These are phyloP conservation scores for Plasmopara viticola DNA, from an alignment of 352 stramenopile species.

Conservation along the genomic window DNA sequence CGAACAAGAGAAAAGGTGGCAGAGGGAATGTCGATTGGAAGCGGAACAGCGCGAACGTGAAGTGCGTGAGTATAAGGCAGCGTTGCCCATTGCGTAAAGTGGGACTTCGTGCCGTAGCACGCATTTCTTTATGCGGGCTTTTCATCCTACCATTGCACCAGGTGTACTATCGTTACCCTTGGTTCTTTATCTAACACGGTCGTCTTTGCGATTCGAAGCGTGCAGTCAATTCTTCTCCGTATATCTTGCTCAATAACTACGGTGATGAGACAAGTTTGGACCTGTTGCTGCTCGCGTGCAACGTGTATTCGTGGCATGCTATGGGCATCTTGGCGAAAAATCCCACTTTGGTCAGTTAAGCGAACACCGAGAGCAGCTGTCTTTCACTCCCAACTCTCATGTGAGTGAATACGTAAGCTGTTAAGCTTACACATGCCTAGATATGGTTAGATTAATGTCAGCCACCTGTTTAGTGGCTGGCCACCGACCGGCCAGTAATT, in stretches of 20 bases:
- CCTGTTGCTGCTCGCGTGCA: background rate
- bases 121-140: too few species aligned
- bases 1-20: constrained; percentile 36
- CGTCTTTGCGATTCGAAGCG: too few species aligned
- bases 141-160: too few species aligned
- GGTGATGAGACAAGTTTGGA: background rate
- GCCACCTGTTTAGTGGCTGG: too few species aligned
- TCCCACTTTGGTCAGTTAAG: constrained; percentile 12
- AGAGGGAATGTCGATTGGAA: constrained; percentile 40
- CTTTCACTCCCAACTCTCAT: constrained; percentile 12
- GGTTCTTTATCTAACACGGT: too few species aligned
- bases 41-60: constrained; percentile 45
- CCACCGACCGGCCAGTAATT: too few species aligned
- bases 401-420: too few species aligned
- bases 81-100: constrained; percentile 20
- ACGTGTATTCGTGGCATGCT: constrained; percentile 6
- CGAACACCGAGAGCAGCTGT: constrained; percentile 4
- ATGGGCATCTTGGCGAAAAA: constrained; percentile 10
- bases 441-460: too few species aligned
- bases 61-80: constrained; percentile 55
- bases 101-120: background rate
- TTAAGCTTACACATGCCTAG: too few species aligned
- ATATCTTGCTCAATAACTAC: too few species aligned
- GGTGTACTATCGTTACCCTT: too few species aligned
- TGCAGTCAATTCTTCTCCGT: too few species aligned